Conservation (phyloP, 192 early-diverging fungal genomes). For the Linnemannia hyalina region DNA sequence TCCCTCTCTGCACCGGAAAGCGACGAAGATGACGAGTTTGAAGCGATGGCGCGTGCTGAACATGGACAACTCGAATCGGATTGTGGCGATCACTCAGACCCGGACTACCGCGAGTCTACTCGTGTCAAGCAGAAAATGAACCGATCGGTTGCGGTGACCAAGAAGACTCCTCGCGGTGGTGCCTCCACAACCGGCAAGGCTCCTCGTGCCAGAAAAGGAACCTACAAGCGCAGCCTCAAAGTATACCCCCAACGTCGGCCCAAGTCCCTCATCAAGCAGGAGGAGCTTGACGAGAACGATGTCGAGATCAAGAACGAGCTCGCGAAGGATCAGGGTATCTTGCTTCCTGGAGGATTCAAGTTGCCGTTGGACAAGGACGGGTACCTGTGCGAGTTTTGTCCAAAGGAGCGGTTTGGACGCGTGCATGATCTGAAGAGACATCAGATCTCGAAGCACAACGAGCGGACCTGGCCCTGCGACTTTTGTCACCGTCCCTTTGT, state of each 20-base stretch:
- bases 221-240: conserved; percentile 23
- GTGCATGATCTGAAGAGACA: conserved; percentile 36
- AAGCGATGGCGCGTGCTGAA: background rate
- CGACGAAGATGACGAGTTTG: background rate
- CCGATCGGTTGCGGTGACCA: background rate
- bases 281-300: background rate
- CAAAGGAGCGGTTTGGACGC: conserved; percentile 24
- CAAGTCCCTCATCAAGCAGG: background rate
- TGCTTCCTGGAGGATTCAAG: background rate
- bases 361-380: conserved; percentile 7
- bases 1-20: background rate
- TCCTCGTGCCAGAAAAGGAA: conserved; percentile 20
- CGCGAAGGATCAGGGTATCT: background rate
- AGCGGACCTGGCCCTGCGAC: conserved; percentile 33
- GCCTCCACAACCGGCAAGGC: conserved; percentile 12
- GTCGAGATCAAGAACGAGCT: background rate
- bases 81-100: background rate
- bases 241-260: conserved; percentile 37
- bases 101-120: background rate
- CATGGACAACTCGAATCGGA: background rate
- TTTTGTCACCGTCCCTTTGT: conserved; percentile 38
- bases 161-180: background rate
- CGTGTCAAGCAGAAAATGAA: background rate
- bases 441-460: conserved; percentile 38
- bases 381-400: conserved; percentile 19